Conservation (phyloP, 805 yeast genomes). For the Starmerella tilneyi region DNA sequence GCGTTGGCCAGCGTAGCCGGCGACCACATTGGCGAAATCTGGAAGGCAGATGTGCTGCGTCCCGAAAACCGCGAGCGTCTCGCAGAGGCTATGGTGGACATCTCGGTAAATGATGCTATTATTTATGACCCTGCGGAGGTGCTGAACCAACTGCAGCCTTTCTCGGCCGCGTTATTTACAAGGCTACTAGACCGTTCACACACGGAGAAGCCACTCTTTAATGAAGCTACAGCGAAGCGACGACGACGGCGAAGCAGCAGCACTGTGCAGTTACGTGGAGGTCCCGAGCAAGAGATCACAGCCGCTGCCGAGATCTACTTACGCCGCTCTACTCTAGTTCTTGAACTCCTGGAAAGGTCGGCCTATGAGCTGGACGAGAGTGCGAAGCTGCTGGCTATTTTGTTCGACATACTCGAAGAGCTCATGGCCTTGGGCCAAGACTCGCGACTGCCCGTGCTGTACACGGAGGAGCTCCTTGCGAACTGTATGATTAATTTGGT, state of each 20-base stretch:
- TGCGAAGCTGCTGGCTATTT: conserved; percentile 27
- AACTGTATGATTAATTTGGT: conserved; percentile 70
- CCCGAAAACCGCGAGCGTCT: conserved; percentile 48
- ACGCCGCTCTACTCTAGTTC: conserved; percentile 61
- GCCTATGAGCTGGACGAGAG: conserved; percentile 10
- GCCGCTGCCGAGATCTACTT: conserved; percentile 68
- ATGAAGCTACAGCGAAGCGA: conserved; percentile 34
- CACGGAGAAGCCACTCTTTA: conserved; percentile 16
- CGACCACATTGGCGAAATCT: conserved; percentile 44
- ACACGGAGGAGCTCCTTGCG: conserved; percentile 84
- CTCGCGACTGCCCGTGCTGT: conserved; percentile 81
- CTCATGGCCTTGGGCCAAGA: conserved; percentile 63
- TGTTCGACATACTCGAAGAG: conserved; percentile 35
- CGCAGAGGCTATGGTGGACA: conserved; percentile 50
- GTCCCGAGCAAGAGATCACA: conserved; percentile 43
- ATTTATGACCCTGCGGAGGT: conserved; percentile 39
- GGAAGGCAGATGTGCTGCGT: conserved; percentile 40
- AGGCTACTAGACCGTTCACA: conserved; percentile 38
- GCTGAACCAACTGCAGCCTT: conserved; percentile 43
- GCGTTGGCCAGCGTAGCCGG: conserved; percentile 38
- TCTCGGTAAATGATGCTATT: conserved; percentile 36
- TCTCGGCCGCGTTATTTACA: conserved; percentile 50
- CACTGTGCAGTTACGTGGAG: conserved; percentile 46
- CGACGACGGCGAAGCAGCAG: conserved; percentile 70
- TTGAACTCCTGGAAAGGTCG: conserved; percentile 62